phyloP scores from a whole-genome alignment of 805 yeast species.

The Kodamaea sagamina region DNA sequence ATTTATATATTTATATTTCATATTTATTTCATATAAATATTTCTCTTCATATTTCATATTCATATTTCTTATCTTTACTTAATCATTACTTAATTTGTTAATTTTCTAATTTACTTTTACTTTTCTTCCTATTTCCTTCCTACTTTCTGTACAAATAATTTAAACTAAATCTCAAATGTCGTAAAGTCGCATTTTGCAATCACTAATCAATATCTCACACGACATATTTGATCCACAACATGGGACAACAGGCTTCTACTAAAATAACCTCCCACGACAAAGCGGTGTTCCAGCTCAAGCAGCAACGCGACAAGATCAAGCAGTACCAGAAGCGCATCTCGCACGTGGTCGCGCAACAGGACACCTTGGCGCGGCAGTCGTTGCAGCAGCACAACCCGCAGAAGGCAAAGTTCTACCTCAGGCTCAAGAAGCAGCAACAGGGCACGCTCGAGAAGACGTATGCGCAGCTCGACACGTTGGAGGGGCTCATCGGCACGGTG shows the following conservation, averaged over 20 bases:
- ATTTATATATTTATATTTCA: too few species aligned
- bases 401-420: constrained; percentile 67
- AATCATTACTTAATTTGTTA: too few species aligned
- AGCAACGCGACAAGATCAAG: constrained; percentile 82
- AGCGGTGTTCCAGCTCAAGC: constrained; percentile 82
- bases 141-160: too few species aligned
- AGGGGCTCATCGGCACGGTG: constrained; percentile 72
- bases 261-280: constrained; percentile 81
- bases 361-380: constrained; percentile 57
- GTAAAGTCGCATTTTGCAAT: neutral
- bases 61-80: too few species aligned
- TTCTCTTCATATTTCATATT: too few species aligned
- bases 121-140: too few species aligned
- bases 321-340: constrained; percentile 67
- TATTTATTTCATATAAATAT: too few species aligned
- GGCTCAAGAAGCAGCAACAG: constrained; percentile 81
- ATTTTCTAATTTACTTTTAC: too few species aligned
- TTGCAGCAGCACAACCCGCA: constrained; percentile 53
- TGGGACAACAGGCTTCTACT: constrained; percentile 49
- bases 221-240: constrained; percentile 14
- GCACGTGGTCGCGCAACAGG: constrained; percentile 61
- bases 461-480: constrained; percentile 76
- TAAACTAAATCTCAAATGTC: too few species aligned
- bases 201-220: neutral
- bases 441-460: constrained; percentile 68